Conservation (phyloP, 768 basidiomycete species). For the Podaxis sp. region DNA sequence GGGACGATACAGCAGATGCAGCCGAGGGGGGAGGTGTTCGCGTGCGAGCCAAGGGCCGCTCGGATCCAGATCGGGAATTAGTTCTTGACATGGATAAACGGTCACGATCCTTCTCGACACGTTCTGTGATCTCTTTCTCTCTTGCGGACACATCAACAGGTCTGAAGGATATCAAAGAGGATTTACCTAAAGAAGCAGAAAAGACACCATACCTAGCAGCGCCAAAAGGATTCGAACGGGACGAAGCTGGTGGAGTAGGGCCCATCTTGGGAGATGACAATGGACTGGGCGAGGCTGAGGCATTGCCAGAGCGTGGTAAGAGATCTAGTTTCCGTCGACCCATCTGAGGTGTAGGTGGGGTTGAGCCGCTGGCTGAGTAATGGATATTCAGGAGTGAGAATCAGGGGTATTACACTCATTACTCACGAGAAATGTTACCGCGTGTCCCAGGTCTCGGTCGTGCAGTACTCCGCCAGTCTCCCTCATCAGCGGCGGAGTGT, state of each 20-base stretch:
- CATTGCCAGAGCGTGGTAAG: constrained; percentile 68
- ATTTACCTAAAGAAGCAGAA: background rate
- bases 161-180: constrained; percentile 28
- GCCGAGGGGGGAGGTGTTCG: constrained; percentile 28
- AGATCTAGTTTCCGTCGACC: constrained; percentile 80
- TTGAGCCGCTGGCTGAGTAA: constrained; percentile 57
- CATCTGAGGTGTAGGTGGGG: constrained; percentile 79
- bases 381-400: constrained; percentile 9
- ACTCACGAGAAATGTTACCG: constrained; percentile 61
- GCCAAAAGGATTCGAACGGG: constrained; percentile 80
- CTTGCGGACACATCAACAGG: constrained; percentile 80
- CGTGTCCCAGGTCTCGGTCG: constrained; percentile 37
- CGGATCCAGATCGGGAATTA: constrained; percentile 45
- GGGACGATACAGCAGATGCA: constrained; percentile 24
- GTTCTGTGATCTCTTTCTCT: constrained; percentile 72
- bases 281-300: constrained; percentile 68
- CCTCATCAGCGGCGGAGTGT: constrained; percentile 48
- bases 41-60: constrained; percentile 33
- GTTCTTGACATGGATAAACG: constrained; percentile 49
- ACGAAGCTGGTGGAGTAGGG: constrained; percentile 33
- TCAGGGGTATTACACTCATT: background rate
- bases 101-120: constrained; percentile 64
- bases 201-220: constrained; percentile 60
- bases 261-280: constrained; percentile 76
- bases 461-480: constrained; percentile 63